Base-by-base conservation (phyloP, 768 basidiomycete genomes). In the Guyanaporus albipodus region DNA sequence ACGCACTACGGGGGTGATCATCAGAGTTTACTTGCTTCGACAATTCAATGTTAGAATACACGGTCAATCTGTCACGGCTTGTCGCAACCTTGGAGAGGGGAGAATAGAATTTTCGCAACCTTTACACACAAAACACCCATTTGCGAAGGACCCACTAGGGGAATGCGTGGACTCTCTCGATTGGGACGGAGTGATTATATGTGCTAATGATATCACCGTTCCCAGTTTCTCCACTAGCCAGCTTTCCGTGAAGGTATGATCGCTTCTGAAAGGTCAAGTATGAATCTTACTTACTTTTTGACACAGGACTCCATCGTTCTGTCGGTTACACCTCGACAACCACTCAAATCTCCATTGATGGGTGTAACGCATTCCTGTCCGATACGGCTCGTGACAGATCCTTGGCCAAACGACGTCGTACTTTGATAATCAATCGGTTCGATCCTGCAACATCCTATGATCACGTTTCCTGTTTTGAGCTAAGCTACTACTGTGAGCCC, bases 251-350 rank as follows among this genome's bases (percentile, higher is more conserved):
- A 77, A 76, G 75, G 81, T 80, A 56, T 50, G 68, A 44, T 21
- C 21, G 22, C 40, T 18, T 19, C 3, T 38, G 10, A 5, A 34
- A 19, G 17, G 17, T 18, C 12, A 11, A 31, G 32, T 39, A 8
- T 32, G 28, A 2, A 42, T 27, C 23, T 12, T 28, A 6, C n/a
- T 12, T 38, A 36, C 17, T 14, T 6, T 50, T 34, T 15, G 1
- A n/a, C 22, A 19, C 50, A 85, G 83, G 83, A 86, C 54, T 83
- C 74, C 48, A 70, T 86, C 24, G 69, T 73, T 14, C 59, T 84
- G 21, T 65, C 70, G 4, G 53, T 85, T 36, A 54, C 67, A n/a
- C 76, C 79, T 56, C 67, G 51, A 51, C 59, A 58, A 55, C 67
- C 67, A 14, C 60, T 54, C 63, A 70, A 32, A 55, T 74, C 54